phyloP scores from a whole-genome alignment of 1,139 yeast species.

The Geotrichum restrictum region DNA sequence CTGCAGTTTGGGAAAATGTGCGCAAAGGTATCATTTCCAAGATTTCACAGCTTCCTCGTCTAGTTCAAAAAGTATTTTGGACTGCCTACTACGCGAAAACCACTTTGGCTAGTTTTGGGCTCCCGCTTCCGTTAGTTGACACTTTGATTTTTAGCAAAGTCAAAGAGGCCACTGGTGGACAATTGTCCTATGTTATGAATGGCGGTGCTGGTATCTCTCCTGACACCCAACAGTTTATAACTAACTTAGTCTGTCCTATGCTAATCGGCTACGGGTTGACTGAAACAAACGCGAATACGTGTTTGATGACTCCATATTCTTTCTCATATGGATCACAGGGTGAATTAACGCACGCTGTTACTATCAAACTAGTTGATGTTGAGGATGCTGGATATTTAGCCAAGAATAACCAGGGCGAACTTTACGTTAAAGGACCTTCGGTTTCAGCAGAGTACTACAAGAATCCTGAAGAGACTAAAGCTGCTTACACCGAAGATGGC shows the following conservation, averaged over 20 bases:
- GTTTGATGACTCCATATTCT: conserved; percentile 60
- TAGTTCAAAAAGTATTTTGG: conserved; percentile 85
- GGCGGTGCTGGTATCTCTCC: conserved; percentile 92
- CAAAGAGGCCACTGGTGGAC: conserved; percentile 94
- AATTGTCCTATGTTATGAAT: conserved; percentile 64
- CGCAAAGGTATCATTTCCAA: conserved; percentile 87
- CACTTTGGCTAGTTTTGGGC: conserved; percentile 54
- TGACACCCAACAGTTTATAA: conserved; percentile 81
- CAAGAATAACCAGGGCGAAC: conserved; percentile 89
- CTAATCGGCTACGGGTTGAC: conserved; percentile 95
- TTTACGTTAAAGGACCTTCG: conserved; percentile 70
- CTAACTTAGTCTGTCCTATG: conserved; percentile 79
- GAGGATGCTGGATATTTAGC: conserved; percentile 90
- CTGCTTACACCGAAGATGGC: conserved; percentile 74
- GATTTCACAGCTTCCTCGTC: conserved; percentile 60
- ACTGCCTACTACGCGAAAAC: conserved; percentile 72
- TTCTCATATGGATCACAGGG: conserved; percentile 78
- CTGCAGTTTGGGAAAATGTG: conserved; percentile 96
- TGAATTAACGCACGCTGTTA: conserved; percentile 73
- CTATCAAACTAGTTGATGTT: conserved; percentile 87
- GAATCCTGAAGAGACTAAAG: conserved; percentile 76
- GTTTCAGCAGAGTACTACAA: conserved; percentile 75
- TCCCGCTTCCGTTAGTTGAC: conserved; percentile 65
- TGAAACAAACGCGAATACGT: conserved; percentile 88
- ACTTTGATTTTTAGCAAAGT: conserved; percentile 78